Evolutionary conservation across 1,284 basidiomycete genomes (phyloP).

Genomic region (Malassezia cuniculi): DNA sequence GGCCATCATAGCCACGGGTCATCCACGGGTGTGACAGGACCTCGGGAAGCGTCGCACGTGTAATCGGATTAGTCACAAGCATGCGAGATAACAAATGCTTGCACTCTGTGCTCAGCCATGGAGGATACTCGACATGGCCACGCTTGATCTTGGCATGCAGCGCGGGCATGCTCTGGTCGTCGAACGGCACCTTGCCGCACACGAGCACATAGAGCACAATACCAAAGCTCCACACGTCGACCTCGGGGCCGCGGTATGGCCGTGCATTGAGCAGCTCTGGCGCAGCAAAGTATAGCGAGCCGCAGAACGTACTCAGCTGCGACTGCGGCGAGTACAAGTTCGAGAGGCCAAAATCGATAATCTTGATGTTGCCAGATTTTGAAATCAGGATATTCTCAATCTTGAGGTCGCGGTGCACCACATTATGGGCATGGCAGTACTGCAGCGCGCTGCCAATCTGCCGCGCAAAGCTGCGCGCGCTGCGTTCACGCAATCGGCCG

Average conservation of each 20-base stretch:
- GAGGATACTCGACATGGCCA: conserved; percentile 89
- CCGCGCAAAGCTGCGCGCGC: conserved; percentile 87
- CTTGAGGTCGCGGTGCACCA: conserved; percentile 95
- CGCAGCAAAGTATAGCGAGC: conserved; percentile 92
- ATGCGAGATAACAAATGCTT: conserved; percentile 84
- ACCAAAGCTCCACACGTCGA: conserved; percentile 97
- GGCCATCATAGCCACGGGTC: conserved; percentile 67
- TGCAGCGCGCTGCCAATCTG: conserved; percentile 91
- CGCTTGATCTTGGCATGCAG: conserved; percentile 98
- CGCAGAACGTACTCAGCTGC: conserved; percentile 88
- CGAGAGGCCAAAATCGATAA: conserved; percentile 96
- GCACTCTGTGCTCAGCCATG: conserved; percentile 89
- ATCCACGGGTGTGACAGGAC: conserved; percentile 92
- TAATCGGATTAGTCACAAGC: conserved; percentile 83
- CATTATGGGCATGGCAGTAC: conserved; percentile 93
- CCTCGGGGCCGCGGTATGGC: conserved; percentile 90
- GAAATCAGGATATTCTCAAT: conserved; percentile 99
- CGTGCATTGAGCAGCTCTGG: conserved; percentile 92
- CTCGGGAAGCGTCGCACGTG: conserved; percentile 69
- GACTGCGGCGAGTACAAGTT: conserved; percentile 79
- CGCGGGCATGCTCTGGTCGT: conserved; percentile 98
- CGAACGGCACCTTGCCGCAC: conserved; percentile 95
- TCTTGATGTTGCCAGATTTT: conserved; percentile 96
- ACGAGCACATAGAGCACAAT: conserved; percentile 95
- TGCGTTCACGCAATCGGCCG: conserved; percentile 83